A percentile compares a stretch with the other conserved stretches of the same genome.
phyloP scores from a whole-genome alignment of 805 yeast genomes.

The Pichia heedii region DNA sequence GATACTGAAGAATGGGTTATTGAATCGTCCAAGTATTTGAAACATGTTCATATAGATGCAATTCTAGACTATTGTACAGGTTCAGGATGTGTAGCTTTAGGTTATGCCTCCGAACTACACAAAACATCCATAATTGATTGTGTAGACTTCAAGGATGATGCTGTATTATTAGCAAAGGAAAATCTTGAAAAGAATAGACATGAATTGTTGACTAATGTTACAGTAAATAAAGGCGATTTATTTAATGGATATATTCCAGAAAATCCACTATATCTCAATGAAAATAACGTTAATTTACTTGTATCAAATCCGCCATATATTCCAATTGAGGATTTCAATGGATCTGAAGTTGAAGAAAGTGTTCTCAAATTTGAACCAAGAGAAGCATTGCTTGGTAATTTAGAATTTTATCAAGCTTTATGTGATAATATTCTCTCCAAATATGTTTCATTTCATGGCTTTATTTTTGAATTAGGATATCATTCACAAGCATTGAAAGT shows the following conservation, averaged over 20 bases:
- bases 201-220: not conserved
- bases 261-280: not conserved
- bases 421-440: conserved; percentile 28
- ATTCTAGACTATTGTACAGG: conserved; percentile 75
- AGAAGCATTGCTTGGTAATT: conserved; percentile 69
- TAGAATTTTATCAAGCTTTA: conserved; percentile 59
- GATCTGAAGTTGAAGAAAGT: conserved; percentile 46
- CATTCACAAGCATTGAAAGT: conserved; percentile 38
- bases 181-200: conserved; percentile 28
- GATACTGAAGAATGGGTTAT: conserved; percentile 91
- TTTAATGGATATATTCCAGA: conserved; percentile 3
- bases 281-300: conserved; percentile 38
- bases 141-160: conserved; percentile 47
- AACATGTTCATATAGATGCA: not conserved
- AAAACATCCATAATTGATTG: conserved; percentile 26
- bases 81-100: conserved; percentile 74
- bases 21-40: conserved; percentile 27
- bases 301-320: conserved; percentile 93
- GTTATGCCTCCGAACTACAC: conserved; percentile 29
- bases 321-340: conserved; percentile 35
- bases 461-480: conserved; percentile 74
- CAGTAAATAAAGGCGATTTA: conserved; percentile 5
- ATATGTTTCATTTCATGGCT: conserved; percentile 38
- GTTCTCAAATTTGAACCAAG: conserved; percentile 69
- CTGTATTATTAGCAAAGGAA: conserved; percentile 40